Conservation (phyloP, 106 monocot genomes). For the Phalaenopsis aphrodite region DNA sequence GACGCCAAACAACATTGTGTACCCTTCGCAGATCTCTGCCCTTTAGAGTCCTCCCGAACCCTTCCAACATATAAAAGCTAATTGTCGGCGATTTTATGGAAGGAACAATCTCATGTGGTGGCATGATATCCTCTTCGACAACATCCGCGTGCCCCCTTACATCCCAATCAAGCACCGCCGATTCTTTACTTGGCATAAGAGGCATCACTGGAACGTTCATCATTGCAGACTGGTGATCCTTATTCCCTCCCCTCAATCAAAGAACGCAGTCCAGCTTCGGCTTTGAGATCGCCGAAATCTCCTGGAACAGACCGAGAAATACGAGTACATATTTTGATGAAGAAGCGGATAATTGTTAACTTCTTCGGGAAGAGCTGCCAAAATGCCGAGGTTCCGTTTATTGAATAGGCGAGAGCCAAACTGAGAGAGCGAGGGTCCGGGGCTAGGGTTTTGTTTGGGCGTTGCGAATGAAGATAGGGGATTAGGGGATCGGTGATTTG, state of each 20-base stretch:
- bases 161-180: slow-evolving; percentile 1
- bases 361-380: slow-evolving; percentile 43
- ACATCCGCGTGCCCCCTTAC: slow-evolving; percentile 16
- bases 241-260: slow-evolving; percentile 9
- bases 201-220: slow-evolving; percentile 48
- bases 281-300: slow-evolving; percentile 44
- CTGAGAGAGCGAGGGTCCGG: slow-evolving; percentile 1
- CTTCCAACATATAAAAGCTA: slow-evolving; percentile 79
- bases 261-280: slow-evolving; percentile 18
- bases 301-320: slow-evolving; percentile 11
- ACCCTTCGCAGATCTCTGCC: no score
- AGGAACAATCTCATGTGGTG: slow-evolving; percentile 72
- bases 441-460: no score
- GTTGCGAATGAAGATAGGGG: no score
- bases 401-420: neutral
- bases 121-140: slow-evolving; percentile 46
- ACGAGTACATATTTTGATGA: slow-evolving; percentile 16
- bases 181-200: slow-evolving; percentile 4
- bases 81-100: slow-evolving; percentile 47
- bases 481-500: no score
- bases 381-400: slow-evolving; percentile 38
- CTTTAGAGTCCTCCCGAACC: slow-evolving; percentile 77
- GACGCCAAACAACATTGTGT: no score
- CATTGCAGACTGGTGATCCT: slow-evolving; percentile 58
- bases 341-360: slow-evolving; percentile 10